These are phyloP conservation scores for Seiridium cupressi DNA, from an alignment of 2,329 filamentous ascomycete genomes.

Conservation along the genomic window DNA sequence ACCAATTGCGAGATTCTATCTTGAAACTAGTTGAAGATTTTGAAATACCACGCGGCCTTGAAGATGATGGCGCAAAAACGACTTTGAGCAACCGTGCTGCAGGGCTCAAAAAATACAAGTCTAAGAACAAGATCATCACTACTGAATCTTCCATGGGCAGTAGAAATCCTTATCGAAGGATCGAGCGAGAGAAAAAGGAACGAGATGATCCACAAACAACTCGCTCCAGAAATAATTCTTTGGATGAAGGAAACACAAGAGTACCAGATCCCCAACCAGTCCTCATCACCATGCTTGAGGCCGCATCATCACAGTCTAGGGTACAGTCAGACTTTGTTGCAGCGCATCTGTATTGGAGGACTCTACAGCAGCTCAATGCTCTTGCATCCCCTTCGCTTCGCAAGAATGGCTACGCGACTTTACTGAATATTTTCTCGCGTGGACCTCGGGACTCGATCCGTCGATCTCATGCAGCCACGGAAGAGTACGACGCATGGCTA, in stretches of 20 bases:
- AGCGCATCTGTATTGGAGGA: constrained; percentile 83
- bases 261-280: constrained; percentile 47
- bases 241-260: constrained; percentile 24
- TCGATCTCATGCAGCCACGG: constrained; percentile 68
- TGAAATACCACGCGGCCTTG: constrained; percentile 69
- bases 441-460: constrained; percentile 69
- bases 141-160: constrained; percentile 51
- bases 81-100: constrained; percentile 72
- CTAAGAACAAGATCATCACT: constrained; percentile 57
- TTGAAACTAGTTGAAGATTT: constrained; percentile 79
- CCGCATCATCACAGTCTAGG: constrained; percentile 73
- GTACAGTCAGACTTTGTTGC: constrained; percentile 80
- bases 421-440: constrained; percentile 72
- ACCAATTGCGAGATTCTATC: constrained; percentile 77
- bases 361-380: constrained; percentile 69
- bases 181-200: constrained; percentile 21
- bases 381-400: constrained; percentile 60
- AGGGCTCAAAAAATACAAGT: constrained; percentile 56
- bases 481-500: constrained; percentile 79
- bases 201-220: constrained; percentile 24
- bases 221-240: constrained; percentile 21
- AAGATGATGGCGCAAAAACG: constrained; percentile 56
- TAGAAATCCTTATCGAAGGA: constrained; percentile 55
- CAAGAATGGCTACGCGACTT: constrained; percentile 66
- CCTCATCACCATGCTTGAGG: constrained; percentile 71